A percentile compares a stretch with the other conserved stretches of the same genome.
Conservation (phyloP, 1,139 yeast species). For the Petasospora rhodanensis region DNA sequence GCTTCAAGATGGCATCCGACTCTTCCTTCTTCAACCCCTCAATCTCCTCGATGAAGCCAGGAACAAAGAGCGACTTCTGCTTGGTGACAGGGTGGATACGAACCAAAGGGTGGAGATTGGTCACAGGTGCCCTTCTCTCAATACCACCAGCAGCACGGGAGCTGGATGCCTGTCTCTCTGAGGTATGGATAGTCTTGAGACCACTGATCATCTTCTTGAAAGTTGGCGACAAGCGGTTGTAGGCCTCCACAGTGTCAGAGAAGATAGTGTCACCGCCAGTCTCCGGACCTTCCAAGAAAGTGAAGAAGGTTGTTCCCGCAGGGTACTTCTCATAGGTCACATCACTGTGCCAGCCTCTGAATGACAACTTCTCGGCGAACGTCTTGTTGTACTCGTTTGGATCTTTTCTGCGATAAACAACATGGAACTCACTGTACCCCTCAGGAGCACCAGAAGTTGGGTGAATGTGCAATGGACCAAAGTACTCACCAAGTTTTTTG, state of each 20-base stretch:
- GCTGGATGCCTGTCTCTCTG: conserved; percentile 57
- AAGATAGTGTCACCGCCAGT: conserved; percentile 71
- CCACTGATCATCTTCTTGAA: conserved; percentile 50
- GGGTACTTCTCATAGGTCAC: conserved; percentile 69
- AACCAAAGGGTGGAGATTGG: conserved; percentile 63
- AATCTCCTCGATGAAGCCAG: conserved; percentile 51
- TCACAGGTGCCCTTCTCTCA: conserved; percentile 52
- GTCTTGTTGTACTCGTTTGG: conserved; percentile 25
- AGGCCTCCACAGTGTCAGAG: conserved; percentile 57
- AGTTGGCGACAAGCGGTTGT: conserved; percentile 58
- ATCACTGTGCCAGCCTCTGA: conserved; percentile 38
- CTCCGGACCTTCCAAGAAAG: conserved; percentile 54
- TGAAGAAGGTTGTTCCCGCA: conserved; percentile 59
- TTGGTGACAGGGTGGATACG: conserved; percentile 67
- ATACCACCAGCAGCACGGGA: conserved; percentile 50
- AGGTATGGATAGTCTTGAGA: conserved; percentile 58
- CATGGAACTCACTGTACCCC: conserved; percentile 53
- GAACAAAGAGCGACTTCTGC: conserved; percentile 49
- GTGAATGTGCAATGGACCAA: conserved; percentile 66
- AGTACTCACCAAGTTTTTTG: conserved; percentile 51
- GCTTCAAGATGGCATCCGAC: conserved; percentile 48
- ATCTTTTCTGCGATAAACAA: conserved; percentile 50
- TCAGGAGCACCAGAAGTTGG: conserved; percentile 72
- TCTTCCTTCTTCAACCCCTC: conserved; percentile 63
- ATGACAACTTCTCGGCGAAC: conserved; percentile 31